Percentiles rank a stretch among this genome's conserved stretches.
Conservation (phyloP, 208 protist species). For the Trichomonas vaginalis region DNA sequence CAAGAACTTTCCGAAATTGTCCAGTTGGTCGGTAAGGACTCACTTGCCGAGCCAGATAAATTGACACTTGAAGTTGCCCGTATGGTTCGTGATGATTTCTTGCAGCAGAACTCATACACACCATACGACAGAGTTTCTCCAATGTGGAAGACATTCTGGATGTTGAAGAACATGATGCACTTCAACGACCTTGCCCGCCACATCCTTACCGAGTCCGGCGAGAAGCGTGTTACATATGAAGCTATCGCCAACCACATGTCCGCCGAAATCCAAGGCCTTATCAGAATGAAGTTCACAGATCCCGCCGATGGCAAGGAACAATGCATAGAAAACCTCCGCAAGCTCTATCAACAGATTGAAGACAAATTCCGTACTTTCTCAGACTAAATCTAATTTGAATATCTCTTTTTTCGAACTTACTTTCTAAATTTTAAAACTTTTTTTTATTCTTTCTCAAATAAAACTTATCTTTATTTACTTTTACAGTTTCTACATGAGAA, state of each 20-base stretch:
- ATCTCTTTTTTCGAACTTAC: neutral
- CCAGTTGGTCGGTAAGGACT: slow-evolving; percentile 95
- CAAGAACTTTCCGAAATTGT: slow-evolving; percentile 98
- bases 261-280: neutral
- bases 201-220: neutral
- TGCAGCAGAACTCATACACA: slow-evolving; percentile 98
- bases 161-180: neutral
- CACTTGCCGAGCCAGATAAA: slow-evolving; percentile 95
- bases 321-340: neutral
- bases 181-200: neutral
- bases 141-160: slow-evolving; percentile 15
- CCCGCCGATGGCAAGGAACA: neutral
- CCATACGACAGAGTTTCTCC: slow-evolving; percentile 18
- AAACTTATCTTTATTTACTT: too few relatives aligned
- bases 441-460: too few relatives aligned
- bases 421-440: too few relatives aligned
- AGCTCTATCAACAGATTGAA: neutral
- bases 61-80: slow-evolving; percentile 95
- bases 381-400: neutral
- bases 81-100: slow-evolving; percentile 97
- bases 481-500: too few relatives aligned
- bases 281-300: neutral
- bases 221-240: neutral
- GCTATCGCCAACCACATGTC: neutral
- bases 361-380: neutral